Percentiles rank a stretch among this genome's conserved stretches.
Evolutionary conservation across 768 basidiomycete genomes (phyloP).

Genomic region (Tulasnella sp.): DNA sequence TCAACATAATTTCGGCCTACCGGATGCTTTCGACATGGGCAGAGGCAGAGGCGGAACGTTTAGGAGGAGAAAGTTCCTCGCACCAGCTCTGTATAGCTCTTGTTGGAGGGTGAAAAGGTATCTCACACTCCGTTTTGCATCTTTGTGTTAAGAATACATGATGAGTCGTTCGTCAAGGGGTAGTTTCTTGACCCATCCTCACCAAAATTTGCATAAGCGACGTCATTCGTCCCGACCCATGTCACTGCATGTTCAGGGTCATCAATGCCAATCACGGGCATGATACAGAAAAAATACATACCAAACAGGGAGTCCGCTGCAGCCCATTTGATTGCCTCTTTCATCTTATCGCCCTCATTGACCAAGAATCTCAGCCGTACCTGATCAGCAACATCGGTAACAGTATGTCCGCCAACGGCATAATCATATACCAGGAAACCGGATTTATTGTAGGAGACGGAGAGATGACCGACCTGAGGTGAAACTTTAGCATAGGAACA

Average conservation of each 20-base stretch:
- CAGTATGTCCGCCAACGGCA: constrained; percentile 41
- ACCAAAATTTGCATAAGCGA: constrained; percentile 1
- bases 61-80: constrained; percentile 44
- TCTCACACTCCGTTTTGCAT: constrained; percentile 21
- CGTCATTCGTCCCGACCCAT: constrained; percentile 58
- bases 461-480: constrained; percentile 22
- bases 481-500: constrained; percentile 24
- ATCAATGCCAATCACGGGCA: too few species aligned
- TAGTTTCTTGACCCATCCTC: not conserved
- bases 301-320: constrained; percentile 36
- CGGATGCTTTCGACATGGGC: constrained; percentile 30
- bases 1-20: constrained; percentile 48
- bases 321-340: constrained; percentile 31
- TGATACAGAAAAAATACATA: constrained; percentile 1
- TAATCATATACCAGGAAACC: constrained; percentile 45
- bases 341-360: constrained; percentile 36
- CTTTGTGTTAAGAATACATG: not conserved
- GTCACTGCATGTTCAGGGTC: constrained; percentile 32
- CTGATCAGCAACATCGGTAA: constrained; percentile 32
- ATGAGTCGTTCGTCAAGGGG: not conserved
- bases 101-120: constrained; percentile 37
- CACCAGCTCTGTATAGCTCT: constrained; percentile 37
- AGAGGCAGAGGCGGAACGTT: constrained; percentile 49
- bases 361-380: too few species aligned
- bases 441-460: constrained; percentile 24